A percentile compares a stretch with the other conserved stretches of the same genome.
Conservation (phyloP, 164 flowering plant genomes). For the Berberis vulgaris region DNA sequence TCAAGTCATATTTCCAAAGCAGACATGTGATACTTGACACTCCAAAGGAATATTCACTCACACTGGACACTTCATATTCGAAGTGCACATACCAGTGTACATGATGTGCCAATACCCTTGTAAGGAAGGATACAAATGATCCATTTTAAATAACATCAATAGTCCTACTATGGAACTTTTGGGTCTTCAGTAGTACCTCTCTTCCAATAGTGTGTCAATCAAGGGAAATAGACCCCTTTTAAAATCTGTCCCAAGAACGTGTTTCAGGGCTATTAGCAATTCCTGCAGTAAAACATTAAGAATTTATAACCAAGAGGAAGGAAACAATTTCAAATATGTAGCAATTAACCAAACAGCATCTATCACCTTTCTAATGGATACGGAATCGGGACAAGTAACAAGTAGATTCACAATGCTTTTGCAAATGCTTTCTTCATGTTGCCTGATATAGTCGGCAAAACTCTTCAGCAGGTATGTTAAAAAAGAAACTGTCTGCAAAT, state of each 20-base stretch:
- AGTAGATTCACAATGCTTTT: slow-evolving; percentile 96
- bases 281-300: slow-evolving; percentile 45
- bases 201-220: slow-evolving; percentile 90
- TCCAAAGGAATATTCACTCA: no score
- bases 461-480: slow-evolving; percentile 91
- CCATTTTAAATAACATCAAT: no score
- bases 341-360: background rate
- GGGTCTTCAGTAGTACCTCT: slow-evolving; percentile 39
- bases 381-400: slow-evolving; percentile 96
- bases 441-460: slow-evolving; percentile 84
- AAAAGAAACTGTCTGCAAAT: slow-evolving; percentile 90
- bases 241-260: slow-evolving; percentile 94
- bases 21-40: no score
- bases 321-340: background rate
- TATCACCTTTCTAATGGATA: slow-evolving; percentile 77
- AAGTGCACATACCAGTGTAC: no score
- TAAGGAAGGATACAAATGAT: no score
- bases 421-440: slow-evolving; percentile 97
- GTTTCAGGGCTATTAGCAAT: slow-evolving; percentile 85
- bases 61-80: no score
- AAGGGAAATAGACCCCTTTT: slow-evolving; percentile 93
- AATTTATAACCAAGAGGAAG: background rate
- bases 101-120: no score
- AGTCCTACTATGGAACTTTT: no score
- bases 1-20: no score